Percentiles rank a stretch among this genome's conserved stretches.
Evolutionary conservation across 129 eudicot genomes (phyloP).

Genomic region (Tagetes patula): DNA sequence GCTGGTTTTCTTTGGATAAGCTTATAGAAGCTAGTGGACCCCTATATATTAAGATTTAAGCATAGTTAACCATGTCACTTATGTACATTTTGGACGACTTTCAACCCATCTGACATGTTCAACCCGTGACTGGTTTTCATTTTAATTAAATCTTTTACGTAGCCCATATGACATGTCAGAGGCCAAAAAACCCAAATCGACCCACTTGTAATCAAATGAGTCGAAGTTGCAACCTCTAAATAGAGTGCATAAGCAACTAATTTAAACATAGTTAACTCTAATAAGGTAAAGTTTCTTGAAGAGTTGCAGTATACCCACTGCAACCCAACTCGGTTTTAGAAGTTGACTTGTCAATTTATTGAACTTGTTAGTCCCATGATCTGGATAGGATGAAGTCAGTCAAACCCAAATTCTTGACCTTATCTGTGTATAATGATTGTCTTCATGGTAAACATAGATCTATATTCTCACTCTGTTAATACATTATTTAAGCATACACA

Average conservation of each 20-base stretch:
- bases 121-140: not conserved
- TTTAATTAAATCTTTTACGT: not conserved
- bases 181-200: not conserved
- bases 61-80: not conserved
- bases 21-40: slow-evolving; percentile 41
- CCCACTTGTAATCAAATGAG: not conserved
- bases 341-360: not conserved
- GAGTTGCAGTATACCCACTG: not conserved
- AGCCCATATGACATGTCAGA: not conserved
- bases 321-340: not conserved
- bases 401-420: not conserved
- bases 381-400: not conserved
- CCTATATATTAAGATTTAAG: slow-evolving; percentile 25
- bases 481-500: not conserved
- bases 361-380: slow-evolving; percentile 3
- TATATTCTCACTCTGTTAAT: not conserved
- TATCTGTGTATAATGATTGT: not conserved
- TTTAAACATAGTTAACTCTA: not conserved
- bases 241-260: not conserved
- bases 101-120: not conserved
- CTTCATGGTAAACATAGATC: not conserved
- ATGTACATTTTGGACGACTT: not conserved
- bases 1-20: slow-evolving; percentile 49
- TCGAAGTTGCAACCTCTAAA: not conserved
- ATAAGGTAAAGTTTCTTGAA: not conserved